These are phyloP conservation scores for Mycena belliarum DNA, from an alignment of 768 basidiomycete species.

Conservation along the genomic window DNA sequence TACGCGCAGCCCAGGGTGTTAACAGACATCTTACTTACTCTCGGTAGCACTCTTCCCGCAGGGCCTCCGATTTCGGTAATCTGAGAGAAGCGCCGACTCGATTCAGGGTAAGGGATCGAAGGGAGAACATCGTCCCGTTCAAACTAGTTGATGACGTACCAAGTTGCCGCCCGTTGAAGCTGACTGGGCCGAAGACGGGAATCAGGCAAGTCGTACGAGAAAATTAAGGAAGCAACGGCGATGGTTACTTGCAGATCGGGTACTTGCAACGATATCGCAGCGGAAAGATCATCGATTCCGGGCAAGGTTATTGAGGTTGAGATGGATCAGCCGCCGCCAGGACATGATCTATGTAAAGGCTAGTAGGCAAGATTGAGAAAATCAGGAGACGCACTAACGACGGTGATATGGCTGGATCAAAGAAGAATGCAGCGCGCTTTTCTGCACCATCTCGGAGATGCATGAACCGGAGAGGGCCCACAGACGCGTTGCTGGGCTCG, in stretches of 20 bases:
- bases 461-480: not conserved
- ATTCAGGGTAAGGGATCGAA: conserved; percentile 16
- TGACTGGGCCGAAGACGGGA: conserved; percentile 2
- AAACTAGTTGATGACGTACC: conserved; percentile 16
- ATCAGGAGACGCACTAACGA: conserved; percentile 1
- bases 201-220: conserved; percentile 13
- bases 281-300: conserved; percentile 15
- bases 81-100: conserved; percentile 12
- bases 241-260: conserved; percentile 14
- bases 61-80: conserved; percentile 16
- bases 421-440: not conserved
- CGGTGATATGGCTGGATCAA: conserved; percentile 8
- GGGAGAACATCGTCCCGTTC: conserved; percentile 12
- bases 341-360: conserved; percentile 16
- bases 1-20: conserved; percentile 1
- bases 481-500: not conserved
- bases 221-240: not conserved
- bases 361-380: conserved; percentile 7
- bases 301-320: conserved; percentile 15
- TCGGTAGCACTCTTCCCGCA: conserved; percentile 10
- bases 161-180: conserved; percentile 11
- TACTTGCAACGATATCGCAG: conserved; percentile 5
- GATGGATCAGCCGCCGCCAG: conserved; percentile 3
- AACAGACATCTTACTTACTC: conserved; percentile 5
- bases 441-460: not conserved